Evolutionary conservation across 2,329 filamentous ascomycete genomes (phyloP), one percentile per base, ranked within the genome.

Genomic region (Atkinsonella hypoxylon): DNA sequence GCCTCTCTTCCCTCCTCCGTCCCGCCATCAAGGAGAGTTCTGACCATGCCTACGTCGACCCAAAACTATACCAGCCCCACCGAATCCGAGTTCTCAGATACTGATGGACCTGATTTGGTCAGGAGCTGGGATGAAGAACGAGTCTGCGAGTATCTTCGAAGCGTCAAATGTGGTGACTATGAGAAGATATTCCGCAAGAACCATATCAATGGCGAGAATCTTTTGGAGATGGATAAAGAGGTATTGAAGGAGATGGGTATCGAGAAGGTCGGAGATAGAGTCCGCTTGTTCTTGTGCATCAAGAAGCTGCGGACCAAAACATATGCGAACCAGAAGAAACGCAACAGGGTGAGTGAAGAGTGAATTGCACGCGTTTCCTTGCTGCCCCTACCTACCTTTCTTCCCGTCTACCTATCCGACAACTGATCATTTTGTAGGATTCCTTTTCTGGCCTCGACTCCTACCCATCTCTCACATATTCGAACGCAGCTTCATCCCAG

Each of bases 211-310:
- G 93, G 93, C 61, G 89, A 96, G 70, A 96, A 95, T 64, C 75
- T 98, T 43, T 77, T 98, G 59, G 93, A 98, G 70, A 91, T 96
- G 76, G 93, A 98, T 68, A 94, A 95, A 73, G 85, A 89, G 51
- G 89, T 95, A 40, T 76, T 98, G 56, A 94, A 95, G 68, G 93
- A 98, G 67, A 95, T 98, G 81, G 93, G 93, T 42, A 91, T 98
- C 59, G 94, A 95, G 59, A 98, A 97, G 69, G 87, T 98, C 57
- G 93, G 93, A 56, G 93, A 98, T 67, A 83, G 93, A 49, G 91
- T 98, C 36, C 87, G 91, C 55, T 84, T 98, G 54, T 90, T 89
- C 61, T 77, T 90, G 55, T 83, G 84, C 57, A 89, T 91, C 63
- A 91, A 91, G 71, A 87, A 89, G 66, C 73, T 93, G 51, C 76